These are phyloP conservation scores for Solanum piurae DNA, from an alignment of 257 asterid genomes.

Conservation along the genomic window DNA sequence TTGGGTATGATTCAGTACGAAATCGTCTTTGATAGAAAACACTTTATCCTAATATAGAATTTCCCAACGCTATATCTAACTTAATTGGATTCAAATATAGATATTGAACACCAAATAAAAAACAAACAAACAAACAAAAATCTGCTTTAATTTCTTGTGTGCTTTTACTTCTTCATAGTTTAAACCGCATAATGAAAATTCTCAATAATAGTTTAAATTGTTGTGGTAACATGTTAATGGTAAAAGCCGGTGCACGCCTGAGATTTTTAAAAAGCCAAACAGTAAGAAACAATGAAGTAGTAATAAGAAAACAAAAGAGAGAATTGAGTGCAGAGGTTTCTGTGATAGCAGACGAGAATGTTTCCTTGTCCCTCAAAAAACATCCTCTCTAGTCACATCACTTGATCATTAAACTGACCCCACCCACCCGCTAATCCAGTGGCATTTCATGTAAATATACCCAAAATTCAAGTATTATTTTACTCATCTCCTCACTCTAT, in stretches of 20 bases:
- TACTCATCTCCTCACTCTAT: neutral
- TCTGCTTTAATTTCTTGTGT: neutral
- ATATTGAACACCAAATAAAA: no score
- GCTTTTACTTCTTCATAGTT: no score
- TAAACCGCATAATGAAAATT: no score
- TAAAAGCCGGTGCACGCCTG: conserved; percentile 10
- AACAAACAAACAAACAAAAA: neutral
- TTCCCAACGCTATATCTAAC: rapidly evolving
- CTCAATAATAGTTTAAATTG: neutral
- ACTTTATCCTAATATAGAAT: no score
- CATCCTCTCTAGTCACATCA: conserved; percentile 24
- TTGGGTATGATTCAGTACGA: neutral
- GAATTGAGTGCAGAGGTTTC: conserved; percentile 2
- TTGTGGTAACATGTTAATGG: neutral
- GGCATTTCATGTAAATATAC: neutral
- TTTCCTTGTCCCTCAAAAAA: conserved; percentile 50
- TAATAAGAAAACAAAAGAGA: conserved; percentile 15
- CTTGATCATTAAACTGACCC: conserved; percentile 25
- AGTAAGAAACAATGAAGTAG: conserved; percentile 2
- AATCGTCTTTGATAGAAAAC: neutral
- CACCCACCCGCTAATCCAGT: conserved; percentile 3
- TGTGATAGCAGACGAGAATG: conserved; percentile 37
- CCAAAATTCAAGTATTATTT: neutral
- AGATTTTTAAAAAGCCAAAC: conserved; percentile 4
- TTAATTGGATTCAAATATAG: no score